phyloP scores from a whole-genome alignment of 106 monocot species.

The Acorus calamus region DNA sequence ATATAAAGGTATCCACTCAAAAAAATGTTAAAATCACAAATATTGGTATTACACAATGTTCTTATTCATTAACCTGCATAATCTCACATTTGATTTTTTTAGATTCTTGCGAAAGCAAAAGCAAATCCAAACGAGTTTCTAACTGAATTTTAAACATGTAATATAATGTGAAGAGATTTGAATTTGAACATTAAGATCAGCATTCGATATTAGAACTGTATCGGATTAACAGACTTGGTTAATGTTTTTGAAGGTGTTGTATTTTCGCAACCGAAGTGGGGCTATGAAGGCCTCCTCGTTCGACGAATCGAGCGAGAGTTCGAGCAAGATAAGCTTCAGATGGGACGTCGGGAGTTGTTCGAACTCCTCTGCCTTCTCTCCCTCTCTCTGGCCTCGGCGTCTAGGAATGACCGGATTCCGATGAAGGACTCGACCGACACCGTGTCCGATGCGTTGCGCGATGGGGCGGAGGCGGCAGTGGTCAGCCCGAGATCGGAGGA shows the following conservation, averaged over 20 bases:
- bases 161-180: too few relatives aligned
- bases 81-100: too few relatives aligned
- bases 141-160: too few relatives aligned
- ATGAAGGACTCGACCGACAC: neutral
- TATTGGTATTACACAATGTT: too few relatives aligned
- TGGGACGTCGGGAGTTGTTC: slow-evolving; percentile 60
- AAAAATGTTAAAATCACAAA: too few relatives aligned
- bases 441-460: neutral
- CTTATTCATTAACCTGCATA: too few relatives aligned
- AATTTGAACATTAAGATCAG: too few relatives aligned
- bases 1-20: too few relatives aligned
- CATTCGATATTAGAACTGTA: too few relatives aligned
- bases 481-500: slow-evolving; percentile 5
- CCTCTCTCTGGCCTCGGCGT: neutral
- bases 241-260: slow-evolving; percentile 10
- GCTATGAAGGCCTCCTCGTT: neutral
- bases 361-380: slow-evolving; percentile 27
- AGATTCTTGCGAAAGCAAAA: too few relatives aligned
- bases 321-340: slow-evolving; percentile 45
- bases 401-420: neutral
- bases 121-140: too few relatives aligned
- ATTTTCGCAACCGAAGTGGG: slow-evolving; percentile 12
- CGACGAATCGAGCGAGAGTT: slow-evolving; percentile 20
- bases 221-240: too few relatives aligned
- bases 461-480: neutral